These are phyloP conservation scores for Cupressus sempervirens DNA, from an alignment of 75 land plant species.

Conservation along the genomic window DNA sequence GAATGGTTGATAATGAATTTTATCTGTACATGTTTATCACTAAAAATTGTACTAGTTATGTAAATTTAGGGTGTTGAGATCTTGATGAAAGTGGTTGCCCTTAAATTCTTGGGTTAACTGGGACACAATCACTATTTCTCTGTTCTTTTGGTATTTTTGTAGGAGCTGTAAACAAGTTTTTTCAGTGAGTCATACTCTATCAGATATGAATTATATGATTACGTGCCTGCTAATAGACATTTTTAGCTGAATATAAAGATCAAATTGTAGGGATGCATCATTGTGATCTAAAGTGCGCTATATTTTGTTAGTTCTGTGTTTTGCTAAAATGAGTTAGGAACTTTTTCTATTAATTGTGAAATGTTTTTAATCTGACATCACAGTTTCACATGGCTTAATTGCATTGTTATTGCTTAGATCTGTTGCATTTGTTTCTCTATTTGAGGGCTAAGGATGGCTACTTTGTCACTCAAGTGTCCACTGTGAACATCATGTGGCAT, in stretches of 20 bases:
- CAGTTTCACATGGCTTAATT: not conserved
- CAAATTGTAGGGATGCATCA: not conserved
- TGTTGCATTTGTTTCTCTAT: not conserved
- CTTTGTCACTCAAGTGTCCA: not conserved
- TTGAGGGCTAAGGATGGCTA: not conserved
- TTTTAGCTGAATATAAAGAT: not conserved
- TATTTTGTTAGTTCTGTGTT: not conserved
- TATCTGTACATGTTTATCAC: not conserved
- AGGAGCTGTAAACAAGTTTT: not conserved
- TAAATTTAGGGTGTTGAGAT: not conserved
- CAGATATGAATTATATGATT: not conserved
- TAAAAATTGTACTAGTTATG: not conserved
- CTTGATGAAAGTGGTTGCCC: constrained; percentile 6
- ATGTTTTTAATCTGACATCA: not conserved
- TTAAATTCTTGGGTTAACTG: not conserved
- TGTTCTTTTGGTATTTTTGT: not conserved
- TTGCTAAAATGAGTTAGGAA: not conserved
- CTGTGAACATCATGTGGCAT: not conserved
- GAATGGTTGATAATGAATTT: not conserved
- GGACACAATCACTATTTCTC: not conserved
- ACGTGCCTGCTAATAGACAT: not conserved
- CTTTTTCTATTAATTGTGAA: not conserved
- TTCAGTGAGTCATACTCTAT: not conserved
- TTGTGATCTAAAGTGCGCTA: not conserved
- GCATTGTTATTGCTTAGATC: not conserved